A percentile compares a stretch with the other conserved stretches of the same genome.
Conservation (phyloP, 1,139 yeast species). For the Candida buenavistaensis region DNA sequence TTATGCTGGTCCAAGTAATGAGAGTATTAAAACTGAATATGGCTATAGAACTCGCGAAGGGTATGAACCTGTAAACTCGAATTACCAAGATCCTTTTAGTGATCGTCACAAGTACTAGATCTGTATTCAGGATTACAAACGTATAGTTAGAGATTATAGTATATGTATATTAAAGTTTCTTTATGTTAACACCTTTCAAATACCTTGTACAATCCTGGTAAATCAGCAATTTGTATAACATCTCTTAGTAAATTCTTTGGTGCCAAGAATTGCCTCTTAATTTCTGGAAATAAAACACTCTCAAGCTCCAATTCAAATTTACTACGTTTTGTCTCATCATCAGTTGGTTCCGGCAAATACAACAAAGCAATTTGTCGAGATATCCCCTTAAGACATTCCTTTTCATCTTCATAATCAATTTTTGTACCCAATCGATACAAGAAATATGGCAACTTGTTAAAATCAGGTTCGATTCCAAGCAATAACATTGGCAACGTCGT, state of each 20-base stretch:
- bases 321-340: conserved; percentile 19
- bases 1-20: conserved; percentile 9
- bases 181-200: conserved; percentile 96
- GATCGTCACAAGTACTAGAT: conserved; percentile 3
- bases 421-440: conserved; percentile 58
- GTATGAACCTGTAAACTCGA: conserved; percentile 3
- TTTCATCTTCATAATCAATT: conserved; percentile 68
- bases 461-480: conserved; percentile 60
- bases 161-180: too few relatives aligned
- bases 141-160: too few relatives aligned
- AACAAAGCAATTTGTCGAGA: conserved; percentile 69
- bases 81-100: conserved; percentile 2
- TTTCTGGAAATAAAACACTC: conserved; percentile 61
- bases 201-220: conserved; percentile 87
- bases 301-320: conserved; percentile 46
- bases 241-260: conserved; percentile 51
- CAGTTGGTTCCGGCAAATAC: conserved; percentile 64
- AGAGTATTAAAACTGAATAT: conserved; percentile 2
- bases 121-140: too few relatives aligned
- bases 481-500: conserved; percentile 66
- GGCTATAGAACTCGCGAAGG: conserved; percentile 2
- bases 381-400: conserved; percentile 63
- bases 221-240: conserved; percentile 81
- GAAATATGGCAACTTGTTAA: conserved; percentile 66
- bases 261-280: conserved; percentile 67